A percentile compares a stretch with the other conserved stretches of the same genome.
Evolutionary conservation across 257 asterid species (phyloP).

Genomic region (Fraxinus excelsior): DNA sequence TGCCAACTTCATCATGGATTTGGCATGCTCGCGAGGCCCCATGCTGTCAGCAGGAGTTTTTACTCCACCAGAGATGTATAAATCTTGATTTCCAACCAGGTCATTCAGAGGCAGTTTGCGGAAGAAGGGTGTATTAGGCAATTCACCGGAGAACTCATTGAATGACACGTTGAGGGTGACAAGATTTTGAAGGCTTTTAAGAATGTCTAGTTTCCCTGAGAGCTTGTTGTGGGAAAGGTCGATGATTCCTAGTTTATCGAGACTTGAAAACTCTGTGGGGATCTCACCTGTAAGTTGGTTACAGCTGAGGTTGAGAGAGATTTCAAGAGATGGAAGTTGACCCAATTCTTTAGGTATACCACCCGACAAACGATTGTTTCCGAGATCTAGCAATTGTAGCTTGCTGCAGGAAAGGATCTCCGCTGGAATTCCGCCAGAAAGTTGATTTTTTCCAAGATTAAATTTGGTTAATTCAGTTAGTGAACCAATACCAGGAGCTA

Average conservation of each 20-base stretch:
- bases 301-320: conserved; percentile 87
- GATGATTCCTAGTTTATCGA: conserved; percentile 65
- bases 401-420: conserved; percentile 67
- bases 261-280: conserved; percentile 72
- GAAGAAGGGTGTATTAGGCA: conserved; percentile 83
- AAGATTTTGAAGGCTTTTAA: conserved; percentile 69
- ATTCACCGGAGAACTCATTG: conserved; percentile 75
- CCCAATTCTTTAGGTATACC: conserved; percentile 71
- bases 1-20: conserved; percentile 68
- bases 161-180: conserved; percentile 84
- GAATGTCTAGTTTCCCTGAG: conserved; percentile 62
- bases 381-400: conserved; percentile 83
- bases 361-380: conserved; percentile 72
- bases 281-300: conserved; percentile 77
- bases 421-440: conserved; percentile 70
- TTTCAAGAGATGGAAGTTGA: conserved; percentile 76
- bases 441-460: conserved; percentile 64
- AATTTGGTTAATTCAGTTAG: conserved; percentile 72
- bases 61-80: conserved; percentile 59
- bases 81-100: conserved; percentile 66
- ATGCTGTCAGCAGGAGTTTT: conserved; percentile 51
- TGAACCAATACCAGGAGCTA: conserved; percentile 55
- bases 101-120: conserved; percentile 66
- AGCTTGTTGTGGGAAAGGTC: conserved; percentile 89
- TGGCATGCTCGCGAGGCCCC: conserved; percentile 39